Evolutionary conservation across 192 early-diverging fungal genomes (phyloP), one percentile per base, ranked within the genome.

Genomic region (Coemansia furcata): DNA sequence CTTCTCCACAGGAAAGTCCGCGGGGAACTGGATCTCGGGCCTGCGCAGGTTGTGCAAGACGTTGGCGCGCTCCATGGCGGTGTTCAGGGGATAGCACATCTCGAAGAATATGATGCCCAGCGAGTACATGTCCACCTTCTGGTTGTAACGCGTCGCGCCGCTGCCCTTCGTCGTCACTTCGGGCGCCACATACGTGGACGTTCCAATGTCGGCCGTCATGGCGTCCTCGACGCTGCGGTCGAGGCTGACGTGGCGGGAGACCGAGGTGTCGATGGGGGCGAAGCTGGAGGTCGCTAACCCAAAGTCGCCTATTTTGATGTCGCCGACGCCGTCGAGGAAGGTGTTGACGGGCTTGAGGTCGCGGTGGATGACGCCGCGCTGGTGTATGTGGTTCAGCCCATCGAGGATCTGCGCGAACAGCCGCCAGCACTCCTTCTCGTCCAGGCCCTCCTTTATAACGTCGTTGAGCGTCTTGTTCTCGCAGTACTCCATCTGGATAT

Each of bases 401-500:
- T 98, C 96, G 54, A 98, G 74, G 12, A 98, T 90, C 78, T 98
- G 96, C 5, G 91, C 80, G 61, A 98, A 94, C 29, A 95, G 63
- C 10, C 90, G 82, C 96, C 93, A 98, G 10, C 84, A 77, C 69
- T 92, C 90, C 49, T 95, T 87, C 30, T 90, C 87, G 52, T 90
- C 88, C 12, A 98, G 60, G 0, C 91, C 90, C 65, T 86, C 85
- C 36, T 91, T 87, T 63, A 98, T 92, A 23, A 94, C 67, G 66
- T 96, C 93, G 66, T 84, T 85, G 4, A 98, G 78, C 0, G 96
- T 96, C 66, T 94, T 93, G 60, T 94, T 89, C 72, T 98, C 96
- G 73, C 96, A 98, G 73, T 97, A 98, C 80, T 98, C 95, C 96
- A 98, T 98, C 75, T 98, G 96, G 59, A 98, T 98, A 66, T 97